Conservation (phyloP, 352 stramenopile genomes). For the Globisporangium barbulae region DNA sequence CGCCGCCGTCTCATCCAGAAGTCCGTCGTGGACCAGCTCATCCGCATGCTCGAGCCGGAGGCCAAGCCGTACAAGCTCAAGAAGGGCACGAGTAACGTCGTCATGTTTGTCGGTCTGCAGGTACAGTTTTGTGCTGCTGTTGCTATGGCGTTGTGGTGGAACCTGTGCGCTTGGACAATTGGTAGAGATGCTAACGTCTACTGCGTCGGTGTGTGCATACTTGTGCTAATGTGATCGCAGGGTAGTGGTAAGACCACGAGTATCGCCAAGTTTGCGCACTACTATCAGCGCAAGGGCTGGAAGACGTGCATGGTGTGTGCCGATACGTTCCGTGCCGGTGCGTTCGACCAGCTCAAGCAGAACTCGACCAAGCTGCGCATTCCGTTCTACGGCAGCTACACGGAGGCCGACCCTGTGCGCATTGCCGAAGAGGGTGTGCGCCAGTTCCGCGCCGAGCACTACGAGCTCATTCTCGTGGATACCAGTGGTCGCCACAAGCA, state of each 20-base stretch:
- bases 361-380: constrained; percentile 98
- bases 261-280: constrained; percentile 99
- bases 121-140: neutral
- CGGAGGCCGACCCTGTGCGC: constrained; percentile 96
- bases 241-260: constrained; percentile 99
- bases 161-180: neutral
- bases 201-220: neutral
- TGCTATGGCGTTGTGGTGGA: neutral
- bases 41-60: constrained; percentile 87
- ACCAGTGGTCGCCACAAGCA: constrained; percentile 98
- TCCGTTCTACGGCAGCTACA: constrained; percentile 99
- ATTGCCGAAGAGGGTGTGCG: constrained; percentile 98
- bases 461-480: constrained; percentile 99
- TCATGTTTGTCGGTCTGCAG: constrained; percentile 92
- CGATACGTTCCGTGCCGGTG: constrained; percentile 98
- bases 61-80: constrained; percentile 88
- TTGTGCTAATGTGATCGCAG: constrained; percentile 37
- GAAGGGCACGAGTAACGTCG: constrained; percentile 89
- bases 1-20: constrained; percentile 90
- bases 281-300: constrained; percentile 97
- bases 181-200: neutral
- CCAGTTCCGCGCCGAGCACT: constrained; percentile 96
- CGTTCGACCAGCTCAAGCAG: constrained; percentile 99
- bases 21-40: constrained; percentile 88
- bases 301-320: constrained; percentile 99